Base-by-base conservation (phyloP, 345 rosid genomes). In the Gynandropsis gynandra region DNA sequence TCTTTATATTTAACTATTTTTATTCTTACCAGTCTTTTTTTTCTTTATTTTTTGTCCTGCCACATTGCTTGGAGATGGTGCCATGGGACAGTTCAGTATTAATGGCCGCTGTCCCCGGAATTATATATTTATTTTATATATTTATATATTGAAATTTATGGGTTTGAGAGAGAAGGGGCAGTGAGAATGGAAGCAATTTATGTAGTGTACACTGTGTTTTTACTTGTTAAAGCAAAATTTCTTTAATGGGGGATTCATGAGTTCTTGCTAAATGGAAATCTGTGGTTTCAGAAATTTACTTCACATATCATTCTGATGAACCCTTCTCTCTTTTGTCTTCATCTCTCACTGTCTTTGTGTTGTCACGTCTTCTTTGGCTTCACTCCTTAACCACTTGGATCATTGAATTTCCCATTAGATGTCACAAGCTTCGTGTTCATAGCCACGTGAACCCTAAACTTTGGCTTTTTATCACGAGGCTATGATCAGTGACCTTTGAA, bases 21-120 rank as follows among this genome's bases (percentile, higher is more conserved):
- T 39, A 45, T 59, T 63, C 41, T 47, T 44, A 12, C 17, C 27
- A 36, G 18, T 1, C 4, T 27, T 29, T 36, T n/a, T n/a, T n/a
- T n/a, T n/a, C n/a, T n/a, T n/a, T n/a, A n/a, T n/a, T n/a, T n/a
- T n/a, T n/a, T n/a, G n/a, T n/a, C n/a, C n/a, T n/a, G n/a, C n/a
- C n/a, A n/a, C n/a, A n/a, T 50, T 70, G 76, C 69, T 73, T 54
- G 81, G 76, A 70, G 67, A 61, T 36, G 70, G 77, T 71, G 79
- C 41, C 45, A 74, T 62, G 78, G 71, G 76, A 65, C 92, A 70
- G 78, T 65, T 54, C 66, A 50, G 77, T 74, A 79, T 75, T 83
- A 80, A 80, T 79, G 72, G 72, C 87, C 79, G 77, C 47, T 80
- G 83, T 86, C 82, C 61, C 72, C 82, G 72, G 79, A 56, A 45